Evolutionary conservation across 352 stramenopile species (phyloP).

Genomic region (Phytopythium helicoides): DNA sequence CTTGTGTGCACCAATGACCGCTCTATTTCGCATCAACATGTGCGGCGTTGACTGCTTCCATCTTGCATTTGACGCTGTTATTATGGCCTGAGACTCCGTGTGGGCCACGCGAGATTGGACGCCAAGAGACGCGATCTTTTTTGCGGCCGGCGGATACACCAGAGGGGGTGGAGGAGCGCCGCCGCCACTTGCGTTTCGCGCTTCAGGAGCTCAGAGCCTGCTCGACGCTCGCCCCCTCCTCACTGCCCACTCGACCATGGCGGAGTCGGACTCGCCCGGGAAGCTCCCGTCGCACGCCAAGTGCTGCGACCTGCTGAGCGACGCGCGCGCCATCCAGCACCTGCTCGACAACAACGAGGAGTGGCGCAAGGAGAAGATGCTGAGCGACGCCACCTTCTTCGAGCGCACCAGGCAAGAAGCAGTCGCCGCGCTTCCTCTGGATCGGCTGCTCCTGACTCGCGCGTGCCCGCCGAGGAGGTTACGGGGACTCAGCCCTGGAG

Average conservation of each 20-base stretch:
- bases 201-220: too few species aligned
- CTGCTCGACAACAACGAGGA: constrained; percentile 55
- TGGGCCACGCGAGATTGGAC: background rate
- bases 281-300: constrained; percentile 2
- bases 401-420: constrained; percentile 24
- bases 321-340: constrained; percentile 39
- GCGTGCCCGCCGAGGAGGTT: constrained; percentile 85
- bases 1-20: too few species aligned
- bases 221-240: too few species aligned
- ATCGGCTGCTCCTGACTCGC: constrained; percentile 90
- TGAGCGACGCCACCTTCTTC: constrained; percentile 43
- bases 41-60: too few species aligned
- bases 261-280: background rate
- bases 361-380: constrained; percentile 48
- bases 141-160: too few species aligned
- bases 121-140: constrained; percentile 5
- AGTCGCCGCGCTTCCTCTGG: constrained; percentile 80
- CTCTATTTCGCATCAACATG: too few species aligned
- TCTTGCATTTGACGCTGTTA: too few species aligned
- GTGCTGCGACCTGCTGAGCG: constrained; percentile 12
- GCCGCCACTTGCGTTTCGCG: too few species aligned
- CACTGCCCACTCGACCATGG: too few species aligned
- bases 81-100: background rate
- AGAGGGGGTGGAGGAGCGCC: too few species aligned
- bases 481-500: constrained; percentile 75